Evolutionary conservation across 352 stramenopile genomes (phyloP).

Genomic region (Blastocystis sp.): DNA sequence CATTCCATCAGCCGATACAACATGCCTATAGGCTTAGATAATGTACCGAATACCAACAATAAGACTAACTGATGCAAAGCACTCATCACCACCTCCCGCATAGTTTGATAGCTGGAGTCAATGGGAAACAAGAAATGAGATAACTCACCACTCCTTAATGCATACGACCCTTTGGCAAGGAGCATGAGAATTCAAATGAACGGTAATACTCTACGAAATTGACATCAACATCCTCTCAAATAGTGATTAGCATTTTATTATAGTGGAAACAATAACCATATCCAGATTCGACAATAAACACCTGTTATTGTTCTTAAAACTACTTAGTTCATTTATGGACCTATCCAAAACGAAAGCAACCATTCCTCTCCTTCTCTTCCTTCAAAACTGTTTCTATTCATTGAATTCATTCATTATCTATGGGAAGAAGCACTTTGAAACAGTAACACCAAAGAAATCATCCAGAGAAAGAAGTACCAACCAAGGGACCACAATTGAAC

Average conservation of each 20-base stretch:
- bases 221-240: too few relatives aligned
- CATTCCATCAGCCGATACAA: background rate
- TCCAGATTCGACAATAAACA: background rate
- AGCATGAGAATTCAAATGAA: background rate
- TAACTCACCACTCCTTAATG: background rate
- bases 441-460: conserved; percentile 49
- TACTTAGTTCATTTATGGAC: background rate
- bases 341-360: background rate
- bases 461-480: background rate
- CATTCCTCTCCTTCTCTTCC: background rate
- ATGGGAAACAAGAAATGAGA: background rate
- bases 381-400: background rate
- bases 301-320: background rate
- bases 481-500: background rate
- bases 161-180: background rate
- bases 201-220: too few relatives aligned
- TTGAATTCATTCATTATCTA: background rate
- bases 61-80: background rate
- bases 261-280: background rate
- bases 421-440: background rate
- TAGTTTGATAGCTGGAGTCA: background rate
- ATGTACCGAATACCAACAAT: background rate
- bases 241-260: too few relatives aligned
- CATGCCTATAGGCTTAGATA: background rate
- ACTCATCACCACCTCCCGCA: background rate